phyloP scores from a whole-genome alignment of 345 rosid species.

The Populus alba region DNA sequence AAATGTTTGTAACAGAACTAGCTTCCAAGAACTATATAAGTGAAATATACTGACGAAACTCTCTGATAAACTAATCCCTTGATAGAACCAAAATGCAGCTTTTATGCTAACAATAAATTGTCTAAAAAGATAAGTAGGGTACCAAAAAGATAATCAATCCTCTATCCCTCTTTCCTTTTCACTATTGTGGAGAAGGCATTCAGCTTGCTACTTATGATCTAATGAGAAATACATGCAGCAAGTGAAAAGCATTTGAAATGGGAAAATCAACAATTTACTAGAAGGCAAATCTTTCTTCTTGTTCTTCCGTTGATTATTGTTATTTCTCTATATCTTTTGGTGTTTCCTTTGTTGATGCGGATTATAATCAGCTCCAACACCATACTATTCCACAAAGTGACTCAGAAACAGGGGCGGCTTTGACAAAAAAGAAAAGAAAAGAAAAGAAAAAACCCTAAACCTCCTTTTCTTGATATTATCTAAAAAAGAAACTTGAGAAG shows the following conservation, averaged over 20 bases:
- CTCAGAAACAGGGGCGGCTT: slow-evolving; percentile 88
- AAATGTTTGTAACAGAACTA: not conserved
- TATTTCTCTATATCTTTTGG: slow-evolving; percentile 41
- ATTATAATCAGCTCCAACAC: slow-evolving; percentile 38
- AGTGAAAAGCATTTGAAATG: not conserved
- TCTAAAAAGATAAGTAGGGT: not conserved
- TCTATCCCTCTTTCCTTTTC: not conserved
- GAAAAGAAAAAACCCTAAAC: not conserved
- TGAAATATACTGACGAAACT: no score
- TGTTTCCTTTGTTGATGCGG: slow-evolving; percentile 43
- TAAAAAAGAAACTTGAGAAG: not conserved
- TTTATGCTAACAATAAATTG: not conserved
- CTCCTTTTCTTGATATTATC: not conserved
- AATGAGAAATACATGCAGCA: not conserved
- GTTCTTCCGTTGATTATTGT: slow-evolving; percentile 29
- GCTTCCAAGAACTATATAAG: no score
- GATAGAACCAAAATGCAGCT: not conserved
- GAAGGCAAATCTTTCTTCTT: slow-evolving; percentile 66
- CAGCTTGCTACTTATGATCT: not conserved
- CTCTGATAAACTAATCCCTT: not conserved
- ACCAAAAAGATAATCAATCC: not conserved
- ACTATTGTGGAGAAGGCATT: not conserved
- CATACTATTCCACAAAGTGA: slow-evolving; percentile 50
- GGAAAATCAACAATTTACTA: slow-evolving; percentile 34
- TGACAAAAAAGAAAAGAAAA: slow-evolving; percentile 39